A percentile compares a stretch with the other conserved stretches of the same genome.
These are phyloP conservation scores for Sporisorium iseilematis-ciliati DNA, from an alignment of 1,284 basidiomycete genomes.

Conservation along the genomic window DNA sequence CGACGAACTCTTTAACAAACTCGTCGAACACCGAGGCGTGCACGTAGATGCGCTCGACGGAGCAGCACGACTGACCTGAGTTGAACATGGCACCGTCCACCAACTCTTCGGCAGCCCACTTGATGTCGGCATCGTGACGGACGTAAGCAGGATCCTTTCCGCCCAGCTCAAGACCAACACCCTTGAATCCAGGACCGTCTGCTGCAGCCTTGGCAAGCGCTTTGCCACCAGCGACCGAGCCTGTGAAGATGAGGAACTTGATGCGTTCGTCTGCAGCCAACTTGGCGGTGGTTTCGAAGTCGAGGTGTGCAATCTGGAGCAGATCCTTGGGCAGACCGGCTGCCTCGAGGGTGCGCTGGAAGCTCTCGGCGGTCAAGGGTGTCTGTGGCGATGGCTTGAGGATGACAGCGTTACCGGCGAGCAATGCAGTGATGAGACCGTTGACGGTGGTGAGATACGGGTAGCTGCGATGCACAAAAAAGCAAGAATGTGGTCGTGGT, in stretches of 20 bases:
- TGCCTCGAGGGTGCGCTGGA: constrained; percentile 77
- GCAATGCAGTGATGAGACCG: constrained; percentile 76
- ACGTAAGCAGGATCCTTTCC: constrained; percentile 98
- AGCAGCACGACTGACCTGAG: constrained; percentile 91
- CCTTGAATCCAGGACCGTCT: constrained; percentile 78
- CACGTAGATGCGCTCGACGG: constrained; percentile 91
- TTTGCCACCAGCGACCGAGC: constrained; percentile 79
- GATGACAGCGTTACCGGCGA: constrained; percentile 83
- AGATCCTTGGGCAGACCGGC: constrained; percentile 84
- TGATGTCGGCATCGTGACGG: constrained; percentile 82
- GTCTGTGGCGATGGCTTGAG: constrained; percentile 96
- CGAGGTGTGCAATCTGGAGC: constrained; percentile 84
- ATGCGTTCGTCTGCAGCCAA: constrained; percentile 79
- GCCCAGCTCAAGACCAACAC: constrained; percentile 80
- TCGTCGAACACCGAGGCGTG: constrained; percentile 84
- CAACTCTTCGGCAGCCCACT: constrained; percentile 84
- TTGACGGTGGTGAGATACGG: constrained; percentile 75
- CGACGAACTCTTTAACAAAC: constrained; percentile 83
- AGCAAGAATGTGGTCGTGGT: neutral
- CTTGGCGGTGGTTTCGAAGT: constrained; percentile 76
- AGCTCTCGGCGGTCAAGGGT: constrained; percentile 84
- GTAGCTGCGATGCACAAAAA: constrained; percentile 70
- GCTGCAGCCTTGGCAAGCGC: constrained; percentile 77
- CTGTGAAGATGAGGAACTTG: constrained; percentile 89
- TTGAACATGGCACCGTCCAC: constrained; percentile 97